Evolutionary conservation across 768 basidiomycete species (phyloP).

Genomic region (Xerocomus spinulosus): DNA sequence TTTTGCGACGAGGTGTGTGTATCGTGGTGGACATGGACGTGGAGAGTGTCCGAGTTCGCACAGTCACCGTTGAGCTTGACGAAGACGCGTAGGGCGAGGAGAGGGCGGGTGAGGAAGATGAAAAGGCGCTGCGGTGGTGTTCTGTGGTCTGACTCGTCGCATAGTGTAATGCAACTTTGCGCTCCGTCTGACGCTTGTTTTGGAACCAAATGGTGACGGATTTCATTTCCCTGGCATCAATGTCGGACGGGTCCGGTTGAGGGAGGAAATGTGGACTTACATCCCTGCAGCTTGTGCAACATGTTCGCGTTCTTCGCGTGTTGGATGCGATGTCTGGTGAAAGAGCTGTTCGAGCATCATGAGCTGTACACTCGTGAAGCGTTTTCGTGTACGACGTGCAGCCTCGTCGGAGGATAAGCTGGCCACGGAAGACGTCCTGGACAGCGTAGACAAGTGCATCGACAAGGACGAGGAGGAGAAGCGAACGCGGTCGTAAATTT

Average conservation of each 20-base stretch:
- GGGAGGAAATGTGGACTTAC: slow-evolving; percentile 36
- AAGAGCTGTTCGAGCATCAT: slow-evolving; percentile 70
- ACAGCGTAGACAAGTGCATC: slow-evolving; percentile 32
- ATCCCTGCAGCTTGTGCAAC: slow-evolving; percentile 59
- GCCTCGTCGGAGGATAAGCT: slow-evolving; percentile 53
- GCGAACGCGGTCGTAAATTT: not conserved
- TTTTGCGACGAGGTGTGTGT: slow-evolving; percentile 27
- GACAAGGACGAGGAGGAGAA: slow-evolving; percentile 5
- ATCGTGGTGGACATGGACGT: slow-evolving; percentile 2
- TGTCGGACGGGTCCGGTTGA: slow-evolving; percentile 9
- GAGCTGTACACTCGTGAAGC: slow-evolving; percentile 65
- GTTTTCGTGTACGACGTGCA: slow-evolving; percentile 60
- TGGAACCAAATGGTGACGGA: slow-evolving; percentile 36
- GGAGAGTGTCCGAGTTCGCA: slow-evolving; percentile 34
- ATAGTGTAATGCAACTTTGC: slow-evolving; percentile 39
- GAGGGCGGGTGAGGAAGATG: slow-evolving; percentile 21
- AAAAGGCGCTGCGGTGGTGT: slow-evolving; percentile 9
- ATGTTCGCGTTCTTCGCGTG: slow-evolving; percentile 65
- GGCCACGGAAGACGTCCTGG: slow-evolving; percentile 52
- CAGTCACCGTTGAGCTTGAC: too few species aligned
- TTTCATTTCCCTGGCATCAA: slow-evolving; percentile 29
- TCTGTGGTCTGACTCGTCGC: slow-evolving; percentile 22
- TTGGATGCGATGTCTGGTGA: slow-evolving; percentile 68
- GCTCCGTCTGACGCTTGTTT: slow-evolving; percentile 42
- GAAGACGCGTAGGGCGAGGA: slow-evolving; percentile 16